These are phyloP conservation scores for Cercospora sp. DNA, from an alignment of 2,329 filamentous ascomycete genomes.

Conservation along the genomic window DNA sequence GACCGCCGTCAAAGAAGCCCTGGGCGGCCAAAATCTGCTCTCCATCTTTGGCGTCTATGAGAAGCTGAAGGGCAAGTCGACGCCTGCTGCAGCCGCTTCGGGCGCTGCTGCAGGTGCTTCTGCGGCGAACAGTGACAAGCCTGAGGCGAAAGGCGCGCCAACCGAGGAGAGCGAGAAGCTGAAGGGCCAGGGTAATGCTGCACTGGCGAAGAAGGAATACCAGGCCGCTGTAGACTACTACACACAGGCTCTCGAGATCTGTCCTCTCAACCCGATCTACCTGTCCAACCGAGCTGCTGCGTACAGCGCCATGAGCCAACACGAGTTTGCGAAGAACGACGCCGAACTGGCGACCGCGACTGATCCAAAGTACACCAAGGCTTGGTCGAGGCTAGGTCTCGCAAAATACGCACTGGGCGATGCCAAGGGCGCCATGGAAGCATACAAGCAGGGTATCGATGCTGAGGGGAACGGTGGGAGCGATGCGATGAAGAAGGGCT, in stretches of 20 bases:
- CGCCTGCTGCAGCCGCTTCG: slow-evolving; percentile 47
- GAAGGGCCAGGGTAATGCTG: slow-evolving; percentile 88
- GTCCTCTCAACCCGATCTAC: slow-evolving; percentile 90
- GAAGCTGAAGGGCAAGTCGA: slow-evolving; percentile 74
- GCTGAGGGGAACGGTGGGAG: slow-evolving; percentile 91
- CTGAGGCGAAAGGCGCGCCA: slow-evolving; percentile 33
- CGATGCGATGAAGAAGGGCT: slow-evolving; percentile 96
- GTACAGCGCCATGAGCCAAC: slow-evolving; percentile 79
- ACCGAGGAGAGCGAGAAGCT: slow-evolving; percentile 83
- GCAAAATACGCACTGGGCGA: slow-evolving; percentile 91
- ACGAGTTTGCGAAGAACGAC: slow-evolving; percentile 79
- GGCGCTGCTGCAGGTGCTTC: slow-evolving; percentile 39
- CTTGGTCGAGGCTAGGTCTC: slow-evolving; percentile 89
- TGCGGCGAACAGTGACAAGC: slow-evolving; percentile 52
- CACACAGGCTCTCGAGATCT: slow-evolving; percentile 76
- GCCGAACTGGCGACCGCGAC: slow-evolving; percentile 85
- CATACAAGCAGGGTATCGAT: slow-evolving; percentile 89
- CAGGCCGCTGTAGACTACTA: slow-evolving; percentile 78
- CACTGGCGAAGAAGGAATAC: slow-evolving; percentile 95
- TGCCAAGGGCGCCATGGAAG: slow-evolving; percentile 87
- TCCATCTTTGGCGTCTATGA: slow-evolving; percentile 96
- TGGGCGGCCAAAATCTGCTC: slow-evolving; percentile 83
- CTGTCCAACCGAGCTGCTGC: slow-evolving; percentile 96
- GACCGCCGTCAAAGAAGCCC: slow-evolving; percentile 69
- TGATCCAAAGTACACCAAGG: slow-evolving; percentile 94